A percentile compares a stretch with the other conserved stretches of the same genome.
phyloP scores from a whole-genome alignment of 2,329 filamentous ascomycete species.

The Pseudogymnoascus sp. region DNA sequence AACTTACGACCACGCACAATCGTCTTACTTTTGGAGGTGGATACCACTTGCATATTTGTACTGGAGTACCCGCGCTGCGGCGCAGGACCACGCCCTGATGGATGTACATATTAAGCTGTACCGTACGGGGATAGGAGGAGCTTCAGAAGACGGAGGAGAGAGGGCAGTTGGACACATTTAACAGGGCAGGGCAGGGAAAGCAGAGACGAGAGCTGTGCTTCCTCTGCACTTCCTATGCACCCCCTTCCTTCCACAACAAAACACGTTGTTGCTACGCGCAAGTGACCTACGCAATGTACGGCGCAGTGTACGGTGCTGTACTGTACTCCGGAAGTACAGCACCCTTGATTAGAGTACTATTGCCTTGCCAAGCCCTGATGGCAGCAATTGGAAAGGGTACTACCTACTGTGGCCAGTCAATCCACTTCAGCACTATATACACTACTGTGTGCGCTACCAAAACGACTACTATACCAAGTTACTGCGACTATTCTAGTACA shows the following conservation, averaged over 20 bases:
- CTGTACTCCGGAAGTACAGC: background rate
- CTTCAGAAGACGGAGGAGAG: background rate
- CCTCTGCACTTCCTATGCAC: too few species aligned
- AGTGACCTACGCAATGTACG: background rate
- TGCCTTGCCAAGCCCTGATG: background rate
- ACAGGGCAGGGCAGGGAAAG: background rate
- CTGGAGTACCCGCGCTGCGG: background rate
- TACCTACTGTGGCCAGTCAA: background rate
- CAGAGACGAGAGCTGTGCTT: background rate
- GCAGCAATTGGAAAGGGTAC: background rate
- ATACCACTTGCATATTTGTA: background rate
- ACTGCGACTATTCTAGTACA: constrained; percentile 1
- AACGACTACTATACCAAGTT: background rate
- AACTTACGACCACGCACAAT: background rate
- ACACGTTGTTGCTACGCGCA: background rate
- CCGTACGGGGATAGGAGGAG: background rate
- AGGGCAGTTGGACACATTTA: background rate
- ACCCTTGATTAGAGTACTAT: background rate
- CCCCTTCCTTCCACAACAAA: background rate
- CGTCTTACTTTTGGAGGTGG: constrained; percentile 3
- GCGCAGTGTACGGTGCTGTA: background rate
- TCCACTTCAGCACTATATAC: background rate
- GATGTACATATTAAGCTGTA: background rate
- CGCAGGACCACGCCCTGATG: background rate
- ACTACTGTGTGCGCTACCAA: background rate